phyloP scores from a whole-genome alignment of 2,329 filamentous ascomycete genomes.

The Tympanopsis confertula region DNA sequence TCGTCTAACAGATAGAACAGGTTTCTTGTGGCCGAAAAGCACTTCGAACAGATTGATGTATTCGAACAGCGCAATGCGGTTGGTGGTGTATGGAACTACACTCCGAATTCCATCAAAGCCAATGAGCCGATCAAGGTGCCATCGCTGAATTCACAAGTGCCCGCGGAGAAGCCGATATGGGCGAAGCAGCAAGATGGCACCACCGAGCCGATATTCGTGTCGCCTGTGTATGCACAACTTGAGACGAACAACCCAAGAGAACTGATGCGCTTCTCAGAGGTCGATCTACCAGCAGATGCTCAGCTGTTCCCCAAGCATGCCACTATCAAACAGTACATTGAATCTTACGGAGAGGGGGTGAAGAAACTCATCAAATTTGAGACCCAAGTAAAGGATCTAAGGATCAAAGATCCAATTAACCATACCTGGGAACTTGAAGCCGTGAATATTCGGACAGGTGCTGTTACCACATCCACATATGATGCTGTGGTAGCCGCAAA shows the following conservation, averaged over 20 bases:
- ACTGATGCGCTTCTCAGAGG: slow-evolving; percentile 47
- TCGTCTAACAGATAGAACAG: too few relatives aligned
- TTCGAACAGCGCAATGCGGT: neutral
- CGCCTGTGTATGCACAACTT: slow-evolving; percentile 44
- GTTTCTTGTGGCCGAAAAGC: neutral
- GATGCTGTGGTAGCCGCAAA: slow-evolving; percentile 35
- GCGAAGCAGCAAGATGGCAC: neutral
- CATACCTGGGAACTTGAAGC: slow-evolving; percentile 33
- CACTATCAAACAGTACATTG: slow-evolving; percentile 40
- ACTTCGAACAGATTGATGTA: neutral
- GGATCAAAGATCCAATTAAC: slow-evolving; percentile 8
- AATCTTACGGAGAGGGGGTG: slow-evolving; percentile 40
- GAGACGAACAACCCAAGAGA: slow-evolving; percentile 51
- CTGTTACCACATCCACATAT: slow-evolving; percentile 23
- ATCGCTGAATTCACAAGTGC: neutral
- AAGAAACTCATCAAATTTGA: slow-evolving; percentile 36
- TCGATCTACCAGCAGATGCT: slow-evolving; percentile 32
- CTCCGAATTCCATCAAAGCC: neutral
- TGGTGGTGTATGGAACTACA: slow-evolving; percentile 1
- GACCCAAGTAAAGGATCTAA: slow-evolving; percentile 38
- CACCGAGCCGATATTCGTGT: slow-evolving; percentile 31
- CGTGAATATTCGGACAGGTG: slow-evolving; percentile 22
- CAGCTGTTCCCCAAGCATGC: slow-evolving; percentile 46
- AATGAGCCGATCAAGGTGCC: neutral
- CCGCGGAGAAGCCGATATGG: neutral